Conservation (phyloP, 2,329 filamentous ascomycete genomes). For the Colletotrichum navitas region DNA sequence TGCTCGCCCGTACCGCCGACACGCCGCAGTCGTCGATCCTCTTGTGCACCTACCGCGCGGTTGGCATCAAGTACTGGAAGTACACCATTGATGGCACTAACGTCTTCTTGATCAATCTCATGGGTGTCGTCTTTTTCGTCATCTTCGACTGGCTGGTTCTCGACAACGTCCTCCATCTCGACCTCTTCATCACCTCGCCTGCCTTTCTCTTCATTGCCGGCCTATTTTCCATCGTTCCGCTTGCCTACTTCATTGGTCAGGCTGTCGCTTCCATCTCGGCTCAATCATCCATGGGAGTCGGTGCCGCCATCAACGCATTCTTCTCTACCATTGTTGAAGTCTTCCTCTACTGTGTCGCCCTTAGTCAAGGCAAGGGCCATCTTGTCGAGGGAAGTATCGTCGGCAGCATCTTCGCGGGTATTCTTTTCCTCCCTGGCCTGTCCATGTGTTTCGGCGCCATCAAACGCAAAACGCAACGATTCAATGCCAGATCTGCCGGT, state of each 20-base stretch:
- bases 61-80: constrained; percentile 97
- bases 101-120: constrained; percentile 98
- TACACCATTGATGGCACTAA: constrained; percentile 99
- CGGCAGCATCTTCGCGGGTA: constrained; percentile 96
- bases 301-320: constrained; percentile 96
- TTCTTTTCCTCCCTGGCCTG: constrained; percentile 91
- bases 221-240: constrained; percentile 91
- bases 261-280: constrained; percentile 98
- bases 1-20: constrained; percentile 77
- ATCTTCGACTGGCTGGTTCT: constrained; percentile 93
- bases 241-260: constrained; percentile 98
- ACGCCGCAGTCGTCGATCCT: constrained; percentile 87
- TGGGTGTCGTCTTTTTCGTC: constrained; percentile 92
- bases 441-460: constrained; percentile 99
- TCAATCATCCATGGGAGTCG: constrained; percentile 97
- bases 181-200: constrained; percentile 82
- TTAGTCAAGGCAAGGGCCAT: constrained; percentile 91
- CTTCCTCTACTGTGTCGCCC: constrained; percentile 94
- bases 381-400: constrained; percentile 97
- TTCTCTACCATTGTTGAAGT: constrained; percentile 98
- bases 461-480: constrained; percentile 97
- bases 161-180: constrained; percentile 73
- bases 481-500: constrained; percentile 95
- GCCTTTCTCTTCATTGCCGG: constrained; percentile 88
- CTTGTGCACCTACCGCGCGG: constrained; percentile 95